Evolutionary conservation across 495 filamentous ascomycete genomes (phyloP).

Genomic region (Penicillium arizonense): DNA sequence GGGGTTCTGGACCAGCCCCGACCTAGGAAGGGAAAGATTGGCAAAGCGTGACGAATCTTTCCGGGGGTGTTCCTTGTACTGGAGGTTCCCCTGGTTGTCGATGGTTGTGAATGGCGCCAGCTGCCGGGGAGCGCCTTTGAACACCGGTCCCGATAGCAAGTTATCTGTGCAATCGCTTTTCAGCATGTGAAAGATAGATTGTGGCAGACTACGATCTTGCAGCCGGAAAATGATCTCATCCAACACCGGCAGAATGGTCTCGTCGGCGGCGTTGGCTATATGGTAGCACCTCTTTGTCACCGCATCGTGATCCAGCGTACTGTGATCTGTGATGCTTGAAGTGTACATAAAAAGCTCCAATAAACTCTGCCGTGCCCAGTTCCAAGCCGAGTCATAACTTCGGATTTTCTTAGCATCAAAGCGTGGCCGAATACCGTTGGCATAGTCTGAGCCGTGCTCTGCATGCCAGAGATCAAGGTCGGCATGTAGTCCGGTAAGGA

Average conservation of each 20-base stretch:
- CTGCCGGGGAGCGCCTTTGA: neutral
- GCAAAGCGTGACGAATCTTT: neutral
- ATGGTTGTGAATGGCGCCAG: constrained; percentile 17
- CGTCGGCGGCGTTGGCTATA: neutral
- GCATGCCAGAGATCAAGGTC: neutral
- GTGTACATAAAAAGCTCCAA: neutral
- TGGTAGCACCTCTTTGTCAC: neutral
- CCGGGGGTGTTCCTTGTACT: constrained; percentile 6
- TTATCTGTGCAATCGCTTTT: neutral
- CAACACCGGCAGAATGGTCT: neutral
- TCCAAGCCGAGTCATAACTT: neutral
- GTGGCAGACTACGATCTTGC: neutral
- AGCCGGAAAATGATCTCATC: neutral
- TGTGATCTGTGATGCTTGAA: neutral
- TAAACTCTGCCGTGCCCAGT: neutral
- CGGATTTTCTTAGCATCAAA: neutral
- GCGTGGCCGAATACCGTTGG: neutral
- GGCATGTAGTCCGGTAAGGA: neutral
- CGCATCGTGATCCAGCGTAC: neutral
- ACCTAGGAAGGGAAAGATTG: neutral
- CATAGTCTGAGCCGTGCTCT: neutral
- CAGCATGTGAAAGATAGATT: neutral
- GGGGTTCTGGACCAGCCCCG: neutral
- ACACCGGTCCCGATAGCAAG: neutral
- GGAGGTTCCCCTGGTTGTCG: constrained; percentile 1